Evolutionary conservation across 2,329 filamentous ascomycete genomes (phyloP).

Genomic region (Phyllosticta ampelicida): DNA sequence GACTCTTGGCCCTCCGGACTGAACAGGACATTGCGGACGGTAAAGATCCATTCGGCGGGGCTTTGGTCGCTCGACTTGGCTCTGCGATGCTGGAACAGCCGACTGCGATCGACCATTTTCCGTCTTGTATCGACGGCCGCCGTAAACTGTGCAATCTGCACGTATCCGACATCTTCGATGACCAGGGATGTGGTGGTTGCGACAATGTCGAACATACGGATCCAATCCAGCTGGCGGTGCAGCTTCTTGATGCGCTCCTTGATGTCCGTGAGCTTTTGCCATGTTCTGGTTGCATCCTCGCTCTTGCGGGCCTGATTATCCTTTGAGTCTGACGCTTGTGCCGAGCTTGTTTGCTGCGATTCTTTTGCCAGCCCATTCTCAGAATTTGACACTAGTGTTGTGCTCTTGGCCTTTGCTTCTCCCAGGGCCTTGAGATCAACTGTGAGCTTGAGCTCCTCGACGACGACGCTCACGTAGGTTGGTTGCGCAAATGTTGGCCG

Average conservation of each 20-base stretch:
- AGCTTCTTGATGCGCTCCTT: conserved; percentile 82
- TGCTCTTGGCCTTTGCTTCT: conserved; percentile 22
- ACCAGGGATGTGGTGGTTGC: conserved; percentile 69
- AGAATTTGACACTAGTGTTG: background rate
- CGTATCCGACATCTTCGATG: conserved; percentile 67
- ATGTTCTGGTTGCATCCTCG: conserved; percentile 55
- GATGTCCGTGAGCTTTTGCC: conserved; percentile 64
- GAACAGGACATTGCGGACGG: conserved; percentile 75
- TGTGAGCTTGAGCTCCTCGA: conserved; percentile 77
- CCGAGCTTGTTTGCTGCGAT: conserved; percentile 1
- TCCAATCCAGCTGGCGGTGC: conserved; percentile 78
- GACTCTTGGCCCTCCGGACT: conserved; percentile 76
- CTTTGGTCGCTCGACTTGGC: conserved; percentile 46
- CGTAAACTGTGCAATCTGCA: conserved; percentile 76
- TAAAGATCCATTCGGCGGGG: conserved; percentile 91
- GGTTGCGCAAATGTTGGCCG: conserved; percentile 93
- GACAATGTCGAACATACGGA: conserved; percentile 80
- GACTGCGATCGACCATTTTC: conserved; percentile 82
- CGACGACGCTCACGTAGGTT: conserved; percentile 85
- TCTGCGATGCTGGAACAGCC: conserved; percentile 65
- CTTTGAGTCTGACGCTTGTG: background rate
- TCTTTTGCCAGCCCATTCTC: conserved; percentile 1
- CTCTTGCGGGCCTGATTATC: conserved; percentile 17
- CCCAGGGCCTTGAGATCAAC: conserved; percentile 59
- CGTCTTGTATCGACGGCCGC: conserved; percentile 82